A percentile compares a stretch with the other conserved stretches of the same genome.
These are phyloP conservation scores for Olyra latifolia DNA, from an alignment of 176 grass and related monocot genomes.

Conservation along the genomic window DNA sequence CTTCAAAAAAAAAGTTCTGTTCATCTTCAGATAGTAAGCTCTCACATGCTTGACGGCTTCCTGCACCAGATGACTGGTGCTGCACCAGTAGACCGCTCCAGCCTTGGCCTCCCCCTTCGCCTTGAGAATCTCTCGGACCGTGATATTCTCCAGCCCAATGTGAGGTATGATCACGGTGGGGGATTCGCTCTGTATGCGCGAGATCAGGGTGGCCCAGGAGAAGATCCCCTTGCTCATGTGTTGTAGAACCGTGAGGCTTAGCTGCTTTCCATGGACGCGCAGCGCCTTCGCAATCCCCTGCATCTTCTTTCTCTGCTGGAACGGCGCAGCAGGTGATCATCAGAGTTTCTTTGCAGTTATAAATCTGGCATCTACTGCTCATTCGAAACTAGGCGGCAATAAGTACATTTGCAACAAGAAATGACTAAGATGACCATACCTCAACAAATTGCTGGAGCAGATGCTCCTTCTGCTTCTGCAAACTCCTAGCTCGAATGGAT, in stretches of 20 bases:
- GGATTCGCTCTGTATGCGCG: conserved; percentile 57
- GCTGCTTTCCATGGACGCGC: conserved; percentile 58
- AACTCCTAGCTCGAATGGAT: not conserved
- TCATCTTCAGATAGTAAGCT: not conserved
- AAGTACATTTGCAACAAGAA: not conserved
- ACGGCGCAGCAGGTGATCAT: not conserved
- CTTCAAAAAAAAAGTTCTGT: not conserved
- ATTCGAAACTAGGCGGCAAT: not conserved
- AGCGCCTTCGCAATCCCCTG: conserved; percentile 67
- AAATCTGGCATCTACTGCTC: not conserved
- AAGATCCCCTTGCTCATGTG: conserved; percentile 79
- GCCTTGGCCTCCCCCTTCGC: conserved; percentile 65
- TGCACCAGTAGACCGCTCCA: conserved; percentile 68
- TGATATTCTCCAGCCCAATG: conserved; percentile 86
- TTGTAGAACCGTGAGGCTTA: conserved; percentile 62
- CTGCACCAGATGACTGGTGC: conserved; percentile 53
- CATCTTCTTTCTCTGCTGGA: conserved; percentile 51
- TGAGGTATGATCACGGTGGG: conserved; percentile 58
- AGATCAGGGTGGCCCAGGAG: conserved; percentile 63
- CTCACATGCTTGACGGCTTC: conserved; percentile 72
- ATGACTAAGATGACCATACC: conserved; percentile 15
- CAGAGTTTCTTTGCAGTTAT: not conserved
- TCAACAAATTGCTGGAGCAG: not conserved
- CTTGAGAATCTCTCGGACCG: conserved; percentile 70
- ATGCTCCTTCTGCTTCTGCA: not conserved